phyloP scores from a whole-genome alignment of 2,329 filamentous ascomycete genomes.

The Calonectria hawksworthii region DNA sequence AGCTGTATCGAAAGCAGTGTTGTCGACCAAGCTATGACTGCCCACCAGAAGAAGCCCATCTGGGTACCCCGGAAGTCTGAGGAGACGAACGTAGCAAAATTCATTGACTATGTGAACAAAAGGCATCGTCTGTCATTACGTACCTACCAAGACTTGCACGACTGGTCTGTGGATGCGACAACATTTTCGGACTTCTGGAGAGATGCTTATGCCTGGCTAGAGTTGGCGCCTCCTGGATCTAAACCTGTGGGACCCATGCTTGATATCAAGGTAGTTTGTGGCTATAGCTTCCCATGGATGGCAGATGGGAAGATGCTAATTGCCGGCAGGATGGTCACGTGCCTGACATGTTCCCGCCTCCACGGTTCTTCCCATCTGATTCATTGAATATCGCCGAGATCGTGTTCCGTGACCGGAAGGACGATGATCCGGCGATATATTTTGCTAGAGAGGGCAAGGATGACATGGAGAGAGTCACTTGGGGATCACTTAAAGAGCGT shows the following conservation, averaged over 20 bases:
- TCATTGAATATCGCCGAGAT: conserved; percentile 22
- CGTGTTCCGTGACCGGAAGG: conserved; percentile 4
- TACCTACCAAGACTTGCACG: conserved; percentile 22
- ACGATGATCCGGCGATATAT: conserved; percentile 16
- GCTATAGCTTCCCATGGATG: background rate
- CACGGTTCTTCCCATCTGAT: conserved; percentile 15
- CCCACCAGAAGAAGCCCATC: background rate
- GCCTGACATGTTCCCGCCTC: conserved; percentile 15
- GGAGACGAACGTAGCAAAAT: conserved; percentile 10
- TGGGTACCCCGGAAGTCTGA: background rate
- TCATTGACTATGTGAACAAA: conserved; percentile 16
- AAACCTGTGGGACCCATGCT: background rate
- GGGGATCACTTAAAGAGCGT: conserved; percentile 5
- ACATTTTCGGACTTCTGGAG: conserved; percentile 23
- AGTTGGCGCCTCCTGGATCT: background rate
- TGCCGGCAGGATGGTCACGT: background rate
- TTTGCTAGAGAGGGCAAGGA: conserved; percentile 13
- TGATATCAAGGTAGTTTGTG: background rate
- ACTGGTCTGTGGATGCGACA: conserved; percentile 17
- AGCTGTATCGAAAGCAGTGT: background rate
- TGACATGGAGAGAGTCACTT: conserved; percentile 2
- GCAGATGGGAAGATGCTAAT: background rate
- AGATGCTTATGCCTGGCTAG: conserved; percentile 24
- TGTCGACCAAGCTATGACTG: background rate
- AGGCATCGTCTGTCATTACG: background rate